Evolutionary conservation across 2,329 filamentous ascomycete genomes (phyloP).

Genomic region (Aspergillus texensis): DNA sequence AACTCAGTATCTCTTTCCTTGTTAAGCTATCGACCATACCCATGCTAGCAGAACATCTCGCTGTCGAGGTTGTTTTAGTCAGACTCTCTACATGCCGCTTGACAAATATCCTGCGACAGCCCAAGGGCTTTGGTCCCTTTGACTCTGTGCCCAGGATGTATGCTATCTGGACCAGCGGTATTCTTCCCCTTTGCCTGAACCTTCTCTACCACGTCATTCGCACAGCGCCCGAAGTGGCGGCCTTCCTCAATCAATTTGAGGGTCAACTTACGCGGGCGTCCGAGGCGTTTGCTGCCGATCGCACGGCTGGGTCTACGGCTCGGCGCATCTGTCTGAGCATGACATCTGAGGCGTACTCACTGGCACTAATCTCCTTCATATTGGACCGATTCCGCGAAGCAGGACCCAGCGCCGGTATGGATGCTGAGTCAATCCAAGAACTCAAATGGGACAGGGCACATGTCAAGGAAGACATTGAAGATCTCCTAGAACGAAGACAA

Average conservation of each 20-base stretch:
- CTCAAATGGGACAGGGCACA: conserved; percentile 74
- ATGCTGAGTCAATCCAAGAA: conserved; percentile 65
- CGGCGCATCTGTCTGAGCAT: conserved; percentile 72
- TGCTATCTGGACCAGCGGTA: conserved; percentile 83
- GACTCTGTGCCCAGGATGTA: conserved; percentile 78
- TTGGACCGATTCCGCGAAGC: conserved; percentile 66
- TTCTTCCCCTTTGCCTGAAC: conserved; percentile 87
- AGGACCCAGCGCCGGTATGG: conserved; percentile 64
- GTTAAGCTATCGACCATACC: conserved; percentile 83
- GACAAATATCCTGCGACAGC: conserved; percentile 71
- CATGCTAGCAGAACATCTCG: conserved; percentile 82
- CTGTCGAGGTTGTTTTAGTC: conserved; percentile 79
- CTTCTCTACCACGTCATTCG: conserved; percentile 79
- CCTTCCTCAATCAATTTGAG: conserved; percentile 88
- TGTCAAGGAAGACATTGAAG: conserved; percentile 81
- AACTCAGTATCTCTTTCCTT: conserved; percentile 86
- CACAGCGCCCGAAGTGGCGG: conserved; percentile 79
- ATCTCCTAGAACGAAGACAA: conserved; percentile 71
- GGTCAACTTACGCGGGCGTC: conserved; percentile 73
- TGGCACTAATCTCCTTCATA: conserved; percentile 75
- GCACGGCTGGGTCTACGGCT: conserved; percentile 50
- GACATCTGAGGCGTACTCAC: conserved; percentile 75
- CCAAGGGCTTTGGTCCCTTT: conserved; percentile 74
- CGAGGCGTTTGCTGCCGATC: conserved; percentile 64
- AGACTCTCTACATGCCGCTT: conserved; percentile 79